Conservation (phyloP, 768 basidiomycete genomes). For the Termitomyces sp. region DNA sequence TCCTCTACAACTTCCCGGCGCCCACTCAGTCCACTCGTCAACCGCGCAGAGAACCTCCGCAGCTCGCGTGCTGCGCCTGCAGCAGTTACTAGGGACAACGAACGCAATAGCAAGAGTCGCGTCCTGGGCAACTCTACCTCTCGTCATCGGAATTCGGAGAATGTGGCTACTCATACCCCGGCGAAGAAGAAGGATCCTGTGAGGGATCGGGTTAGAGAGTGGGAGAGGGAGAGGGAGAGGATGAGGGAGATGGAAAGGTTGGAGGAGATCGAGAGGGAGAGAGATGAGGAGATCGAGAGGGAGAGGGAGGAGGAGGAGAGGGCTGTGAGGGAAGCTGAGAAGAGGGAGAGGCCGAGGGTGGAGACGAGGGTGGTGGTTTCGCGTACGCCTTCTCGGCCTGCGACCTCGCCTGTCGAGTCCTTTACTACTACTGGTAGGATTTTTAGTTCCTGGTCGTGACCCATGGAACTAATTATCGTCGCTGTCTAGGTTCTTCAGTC, state of each 20-base stretch:
- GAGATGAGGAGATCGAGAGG: constrained; percentile 35
- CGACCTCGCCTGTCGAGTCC: constrained; percentile 5
- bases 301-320: constrained; percentile 26
- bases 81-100: constrained; percentile 14
- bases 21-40: constrained; percentile 24
- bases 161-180: background rate
- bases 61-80: constrained; percentile 5
- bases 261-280: constrained; percentile 51
- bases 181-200: constrained; percentile 35
- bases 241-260: constrained; percentile 63
- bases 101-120: constrained; percentile 19
- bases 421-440: constrained; percentile 10
- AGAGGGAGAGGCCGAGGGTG: constrained; percentile 31
- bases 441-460: background rate
- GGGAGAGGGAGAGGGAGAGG: constrained; percentile 68
- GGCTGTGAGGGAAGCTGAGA: background rate
- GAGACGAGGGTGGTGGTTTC: constrained; percentile 24
- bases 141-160: constrained; percentile 20
- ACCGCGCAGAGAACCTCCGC: constrained; percentile 19
- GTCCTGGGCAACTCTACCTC: constrained; percentile 35
- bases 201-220: constrained; percentile 63
- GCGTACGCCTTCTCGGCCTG: constrained; percentile 1
- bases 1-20: constrained; percentile 21
- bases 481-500: constrained; percentile 4
- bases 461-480: background rate